Base-by-base conservation (phyloP, 768 basidiomycete genomes). In the Rhodotorula graminis region DNA sequence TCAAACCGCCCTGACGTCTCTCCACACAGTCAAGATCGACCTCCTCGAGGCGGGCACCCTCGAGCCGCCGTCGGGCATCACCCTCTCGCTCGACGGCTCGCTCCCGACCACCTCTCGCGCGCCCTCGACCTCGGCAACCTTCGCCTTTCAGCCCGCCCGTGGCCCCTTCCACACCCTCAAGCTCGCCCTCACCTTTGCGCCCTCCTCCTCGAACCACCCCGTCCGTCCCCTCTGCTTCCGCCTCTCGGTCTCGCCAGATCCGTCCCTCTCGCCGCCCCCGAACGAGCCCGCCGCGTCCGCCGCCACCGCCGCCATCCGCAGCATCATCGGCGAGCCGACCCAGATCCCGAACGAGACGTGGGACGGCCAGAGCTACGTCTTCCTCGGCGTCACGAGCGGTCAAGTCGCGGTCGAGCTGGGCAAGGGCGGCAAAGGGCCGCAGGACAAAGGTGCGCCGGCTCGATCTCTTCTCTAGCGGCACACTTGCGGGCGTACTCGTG, bases 291-390 rank as follows among this genome's bases (percentile, higher is more conserved):
- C 56, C 19, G 5, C 37, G 37, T 50, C 56, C 0, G 7, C 25
- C 1, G 33, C 44, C 46, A 23, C 55, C 0, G 11, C 5, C 0
- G 33, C 52, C 15, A 61, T 76, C 37, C 57, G 68, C 0, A 3
- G 5, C 9, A 2, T 68, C 2, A 15, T 72, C 33, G 65, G 65
- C 0, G 74, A 70, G 40, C 1, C 9, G 9, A 23, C 9, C 12
- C 74, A 76, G 33, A 19, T 2, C 0, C 19, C 29, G 2, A 33
- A 57, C 21, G 55, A 61, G 42, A 61, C 52, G 0, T 76, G 74
- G 74, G 67, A 76, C 33, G 74, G 68, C 3, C 23, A 46, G 33
- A 19, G 59, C 4, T 70, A 61, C 16, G 62, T 76, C 27, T 65
- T 67, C 19, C 27, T 76, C 11, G 16, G 65, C 10, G 49, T 68